Evolutionary conservation across 176 grass and related monocot genomes (phyloP).

Genomic region (Oryza meyeriana): DNA sequence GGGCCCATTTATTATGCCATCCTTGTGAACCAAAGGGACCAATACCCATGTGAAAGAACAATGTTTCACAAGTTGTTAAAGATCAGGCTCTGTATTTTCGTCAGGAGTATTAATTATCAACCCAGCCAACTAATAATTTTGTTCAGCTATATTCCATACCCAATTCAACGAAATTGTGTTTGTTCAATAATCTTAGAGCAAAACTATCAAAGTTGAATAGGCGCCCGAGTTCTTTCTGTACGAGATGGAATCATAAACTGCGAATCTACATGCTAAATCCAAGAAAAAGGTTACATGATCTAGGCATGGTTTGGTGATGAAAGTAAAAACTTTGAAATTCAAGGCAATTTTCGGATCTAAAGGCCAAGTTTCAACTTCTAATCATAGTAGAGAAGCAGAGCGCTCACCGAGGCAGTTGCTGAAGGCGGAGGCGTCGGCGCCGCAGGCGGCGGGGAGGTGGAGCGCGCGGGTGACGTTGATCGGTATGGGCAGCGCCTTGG

Average conservation of each 20-base stretch:
- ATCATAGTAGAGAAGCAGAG: background rate
- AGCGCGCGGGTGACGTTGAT: slow-evolving; percentile 39
- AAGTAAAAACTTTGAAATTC: background rate
- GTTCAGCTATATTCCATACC: background rate
- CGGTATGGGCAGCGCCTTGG: background rate
- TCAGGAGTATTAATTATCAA: background rate
- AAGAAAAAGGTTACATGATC: background rate
- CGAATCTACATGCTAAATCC: background rate
- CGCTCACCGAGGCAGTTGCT: slow-evolving; percentile 36
- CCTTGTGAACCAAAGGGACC: background rate
- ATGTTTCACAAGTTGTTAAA: slow-evolving; percentile 10
- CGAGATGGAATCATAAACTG: background rate
- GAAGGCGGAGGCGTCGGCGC: slow-evolving; percentile 14
- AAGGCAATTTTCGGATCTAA: background rate
- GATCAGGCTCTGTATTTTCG: background rate
- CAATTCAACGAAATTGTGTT: background rate
- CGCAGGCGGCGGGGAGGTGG: slow-evolving; percentile 37
- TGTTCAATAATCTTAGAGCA: background rate
- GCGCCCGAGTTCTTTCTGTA: background rate
- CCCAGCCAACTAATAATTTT: background rate
- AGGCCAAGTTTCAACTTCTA: too few species aligned
- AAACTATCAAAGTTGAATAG: background rate
- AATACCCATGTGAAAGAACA: slow-evolving; percentile 8
- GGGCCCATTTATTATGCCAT: slow-evolving; percentile 11
- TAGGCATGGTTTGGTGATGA: background rate